phyloP scores from a whole-genome alignment of 106 monocot genomes.

The Dioscorea dumetorum region DNA sequence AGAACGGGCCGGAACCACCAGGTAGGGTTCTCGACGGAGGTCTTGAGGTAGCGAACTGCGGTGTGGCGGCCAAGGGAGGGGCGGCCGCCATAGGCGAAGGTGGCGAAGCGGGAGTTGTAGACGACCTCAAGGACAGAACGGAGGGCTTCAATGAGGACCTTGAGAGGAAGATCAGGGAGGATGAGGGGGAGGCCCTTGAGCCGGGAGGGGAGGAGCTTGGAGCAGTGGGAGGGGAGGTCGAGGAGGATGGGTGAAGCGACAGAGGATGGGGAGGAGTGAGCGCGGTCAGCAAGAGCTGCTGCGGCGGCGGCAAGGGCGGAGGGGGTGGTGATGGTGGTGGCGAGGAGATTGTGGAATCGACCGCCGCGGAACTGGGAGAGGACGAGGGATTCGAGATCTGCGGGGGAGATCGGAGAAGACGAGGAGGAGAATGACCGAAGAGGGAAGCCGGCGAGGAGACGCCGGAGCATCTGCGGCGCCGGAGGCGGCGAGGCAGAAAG shows the following conservation, averaged over 20 bases:
- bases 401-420: slow-evolving; percentile 9
- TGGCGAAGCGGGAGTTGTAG: slow-evolving; percentile 49
- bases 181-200: slow-evolving; percentile 34
- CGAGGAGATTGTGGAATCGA: slow-evolving; percentile 44
- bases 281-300: slow-evolving; percentile 13
- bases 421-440: not conserved
- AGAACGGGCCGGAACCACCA: slow-evolving; percentile 79
- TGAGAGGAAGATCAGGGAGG: slow-evolving; percentile 52
- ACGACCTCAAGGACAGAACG: slow-evolving; percentile 46
- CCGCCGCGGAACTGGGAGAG: slow-evolving; percentile 29
- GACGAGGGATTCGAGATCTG: slow-evolving; percentile 44
- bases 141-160: slow-evolving; percentile 54
- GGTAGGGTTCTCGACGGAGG: slow-evolving; percentile 49
- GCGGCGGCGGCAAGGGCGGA: slow-evolving; percentile 49
- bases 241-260: slow-evolving; percentile 7
- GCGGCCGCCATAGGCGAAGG: slow-evolving; percentile 76
- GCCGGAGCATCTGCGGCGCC: not conserved
- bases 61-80: slow-evolving; percentile 66
- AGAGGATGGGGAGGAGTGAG: slow-evolving; percentile 3
- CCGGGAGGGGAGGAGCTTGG: slow-evolving; percentile 36
- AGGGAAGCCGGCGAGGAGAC: not conserved
- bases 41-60: slow-evolving; percentile 74
- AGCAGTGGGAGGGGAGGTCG: slow-evolving; percentile 28
- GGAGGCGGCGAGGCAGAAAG: too few species aligned
- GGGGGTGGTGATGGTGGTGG: slow-evolving; percentile 35